These are phyloP conservation scores for Fusarium sp. DNA, from an alignment of 2,329 filamentous ascomycete genomes.

Conservation along the genomic window DNA sequence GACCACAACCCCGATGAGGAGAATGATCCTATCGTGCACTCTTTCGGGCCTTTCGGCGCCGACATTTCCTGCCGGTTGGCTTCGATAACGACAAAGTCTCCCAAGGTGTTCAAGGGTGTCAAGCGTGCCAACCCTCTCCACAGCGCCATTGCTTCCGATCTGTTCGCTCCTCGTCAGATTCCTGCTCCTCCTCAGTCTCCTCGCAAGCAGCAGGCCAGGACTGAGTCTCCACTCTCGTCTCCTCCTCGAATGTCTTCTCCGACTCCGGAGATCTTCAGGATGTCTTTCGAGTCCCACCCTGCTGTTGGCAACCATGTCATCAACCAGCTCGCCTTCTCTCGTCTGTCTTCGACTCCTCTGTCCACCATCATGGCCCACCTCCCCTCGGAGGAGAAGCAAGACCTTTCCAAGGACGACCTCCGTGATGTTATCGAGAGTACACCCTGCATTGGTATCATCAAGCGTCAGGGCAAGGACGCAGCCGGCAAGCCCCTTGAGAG, in stretches of 20 bases:
- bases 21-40: slow-evolving; percentile 92
- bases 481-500: slow-evolving; percentile 93
- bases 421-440: slow-evolving; percentile 78
- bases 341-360: slow-evolving; percentile 88
- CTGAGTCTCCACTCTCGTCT: slow-evolving; percentile 44
- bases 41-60: slow-evolving; percentile 89
- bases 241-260: slow-evolving; percentile 38
- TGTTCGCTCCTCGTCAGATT: slow-evolving; percentile 38
- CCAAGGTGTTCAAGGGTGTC: slow-evolving; percentile 54
- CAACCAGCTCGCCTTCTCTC: slow-evolving; percentile 95
- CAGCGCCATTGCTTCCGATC: slow-evolving; percentile 39
- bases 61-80: slow-evolving; percentile 86
- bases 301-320: slow-evolving; percentile 83
- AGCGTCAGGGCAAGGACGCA: slow-evolving; percentile 92
- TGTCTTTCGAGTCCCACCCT: slow-evolving; percentile 51
- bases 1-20: slow-evolving; percentile 88
- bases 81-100: slow-evolving; percentile 77
- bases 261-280: slow-evolving; percentile 33
- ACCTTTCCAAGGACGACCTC: slow-evolving; percentile 71
- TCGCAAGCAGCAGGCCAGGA: slow-evolving; percentile 33
- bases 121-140: slow-evolving; percentile 37
- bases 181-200: slow-evolving; percentile 41
- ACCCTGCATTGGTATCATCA: slow-evolving; percentile 86
- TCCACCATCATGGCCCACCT: slow-evolving; percentile 90
- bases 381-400: slow-evolving; percentile 71